A percentile compares a stretch with the other conserved stretches of the same genome.
These are phyloP conservation scores for Silene noctiflora DNA, from an alignment of 179 eudicot species.

Conservation along the genomic window DNA sequence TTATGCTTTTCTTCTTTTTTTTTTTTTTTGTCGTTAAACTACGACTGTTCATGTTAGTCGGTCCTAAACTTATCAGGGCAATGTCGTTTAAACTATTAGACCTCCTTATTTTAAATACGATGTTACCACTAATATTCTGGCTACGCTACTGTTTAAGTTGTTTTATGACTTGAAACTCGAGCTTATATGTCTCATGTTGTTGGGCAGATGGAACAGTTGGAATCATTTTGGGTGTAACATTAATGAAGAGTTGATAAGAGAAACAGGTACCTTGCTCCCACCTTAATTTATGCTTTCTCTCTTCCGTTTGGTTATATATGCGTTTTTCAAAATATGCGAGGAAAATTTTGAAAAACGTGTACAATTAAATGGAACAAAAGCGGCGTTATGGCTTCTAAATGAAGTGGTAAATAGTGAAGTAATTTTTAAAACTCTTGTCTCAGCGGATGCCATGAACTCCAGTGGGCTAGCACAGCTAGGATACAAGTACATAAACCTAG, in stretches of 20 bases:
- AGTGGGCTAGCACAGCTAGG: conserved; percentile 59
- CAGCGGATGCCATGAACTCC: conserved; percentile 63
- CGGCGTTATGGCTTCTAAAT: too few species aligned
- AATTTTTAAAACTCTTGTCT: neutral
- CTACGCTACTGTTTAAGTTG: too few species aligned
- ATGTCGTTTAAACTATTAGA: too few species aligned
- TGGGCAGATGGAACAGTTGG: conserved; percentile 69
- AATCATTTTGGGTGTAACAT: conserved; percentile 53
- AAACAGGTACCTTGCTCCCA: conserved; percentile 27
- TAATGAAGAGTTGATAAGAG: conserved; percentile 48
- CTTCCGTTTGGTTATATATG: neutral
- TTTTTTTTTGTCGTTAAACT: neutral
- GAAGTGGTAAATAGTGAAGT: neutral
- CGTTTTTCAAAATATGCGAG: neutral
- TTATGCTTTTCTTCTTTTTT: neutral
- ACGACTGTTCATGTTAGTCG: too few species aligned
- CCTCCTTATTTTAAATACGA: too few species aligned
- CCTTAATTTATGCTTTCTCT: neutral
- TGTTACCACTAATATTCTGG: too few species aligned
- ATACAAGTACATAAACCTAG: conserved; percentile 52
- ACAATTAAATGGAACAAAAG: too few species aligned
- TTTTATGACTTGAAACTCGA: neutral
- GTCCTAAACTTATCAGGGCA: too few species aligned
- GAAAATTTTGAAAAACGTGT: too few species aligned
- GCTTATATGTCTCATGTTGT: neutral